Base-by-base conservation (phyloP, 1,284 basidiomycete genomes). In the Uromyces viciae-fabae region DNA sequence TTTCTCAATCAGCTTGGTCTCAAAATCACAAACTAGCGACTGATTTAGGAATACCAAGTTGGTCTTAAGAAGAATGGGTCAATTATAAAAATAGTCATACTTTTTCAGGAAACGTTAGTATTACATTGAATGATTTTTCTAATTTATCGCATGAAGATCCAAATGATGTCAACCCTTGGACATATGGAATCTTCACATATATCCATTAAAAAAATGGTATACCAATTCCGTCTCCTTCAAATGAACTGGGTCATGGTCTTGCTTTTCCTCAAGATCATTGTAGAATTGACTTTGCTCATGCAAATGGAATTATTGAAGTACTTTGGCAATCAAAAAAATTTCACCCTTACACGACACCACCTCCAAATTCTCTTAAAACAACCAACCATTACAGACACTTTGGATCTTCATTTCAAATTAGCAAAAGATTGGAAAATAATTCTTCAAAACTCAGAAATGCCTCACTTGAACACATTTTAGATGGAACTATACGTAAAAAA, bases 241-340 rank as follows among this genome's bases (percentile, higher is more conserved):
- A 49, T 8, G 33, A 52, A 17, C 46, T 9, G 15, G 46, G 69
- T 4, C 46, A 52, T 72, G 46, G 69, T 22, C 25, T 72, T 2
- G 8, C 14, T 14, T 72, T 72, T 72, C 40, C 69, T 3, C 11
- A 33, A 33, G 42, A 72, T 72, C 3, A 38, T 22, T 19, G 15
- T 28, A 19, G 46, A 3, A 72, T 72, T 72, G 69, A 72, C 36
- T 72, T 72, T 72, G 43, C 46, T 33, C 43, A 49, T 72, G 43
- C 46, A 17, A 72, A 72, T 72, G 69, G 69, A 4, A 72, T 52
- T 72, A 25, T 72, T 33, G 46, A 72, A 54, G 33, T 56, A 4
- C 19, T 72, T 3, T 72, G 69, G 69, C 36, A 66, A 66, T 42
- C 64, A 11, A 42, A 19, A 17, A 5, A 43, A 25, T 66, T 66